phyloP scores from a whole-genome alignment of 768 basidiomycete species.

The Amanita inopinata region DNA sequence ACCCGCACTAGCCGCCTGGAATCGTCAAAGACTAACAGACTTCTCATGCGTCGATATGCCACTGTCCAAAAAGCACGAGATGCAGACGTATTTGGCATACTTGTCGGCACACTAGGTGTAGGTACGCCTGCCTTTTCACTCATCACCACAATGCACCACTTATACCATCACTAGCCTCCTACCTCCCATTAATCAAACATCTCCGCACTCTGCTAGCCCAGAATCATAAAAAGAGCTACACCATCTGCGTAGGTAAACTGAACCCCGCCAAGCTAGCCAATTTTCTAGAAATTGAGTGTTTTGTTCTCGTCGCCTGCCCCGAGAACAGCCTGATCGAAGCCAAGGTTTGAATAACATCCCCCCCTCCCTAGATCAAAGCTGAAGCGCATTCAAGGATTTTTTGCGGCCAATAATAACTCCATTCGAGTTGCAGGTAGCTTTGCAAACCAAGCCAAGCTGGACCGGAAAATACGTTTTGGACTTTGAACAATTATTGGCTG shows the following conservation, averaged over 20 bases:
- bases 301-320: slow-evolving; percentile 88
- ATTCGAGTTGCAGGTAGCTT: slow-evolving; percentile 77
- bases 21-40: slow-evolving; percentile 61
- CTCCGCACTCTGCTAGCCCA: slow-evolving; percentile 61
- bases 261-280: slow-evolving; percentile 94
- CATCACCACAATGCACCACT: background rate
- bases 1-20: slow-evolving; percentile 39
- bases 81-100: slow-evolving; percentile 90
- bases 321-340: slow-evolving; percentile 81
- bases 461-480: slow-evolving; percentile 73
- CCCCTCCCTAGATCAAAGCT: background rate
- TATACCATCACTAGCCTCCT: slow-evolving; percentile 44
- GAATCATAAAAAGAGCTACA: slow-evolving; percentile 84
- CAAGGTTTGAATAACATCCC: slow-evolving; percentile 36
- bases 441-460: slow-evolving; percentile 64
- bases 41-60: slow-evolving; percentile 87
- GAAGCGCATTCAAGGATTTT: slow-evolving; percentile 54
- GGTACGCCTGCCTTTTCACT: slow-evolving; percentile 31
- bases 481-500: slow-evolving; percentile 49
- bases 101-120: slow-evolving; percentile 90
- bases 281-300: slow-evolving; percentile 94
- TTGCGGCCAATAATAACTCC: slow-evolving; percentile 88
- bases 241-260: slow-evolving; percentile 89
- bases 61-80: slow-evolving; percentile 81
- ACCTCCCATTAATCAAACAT: slow-evolving; percentile 76